A percentile compares a stretch with the other conserved stretches of the same genome.
Conservation (phyloP, 768 basidiomycete species). For the Russula sp. region DNA sequence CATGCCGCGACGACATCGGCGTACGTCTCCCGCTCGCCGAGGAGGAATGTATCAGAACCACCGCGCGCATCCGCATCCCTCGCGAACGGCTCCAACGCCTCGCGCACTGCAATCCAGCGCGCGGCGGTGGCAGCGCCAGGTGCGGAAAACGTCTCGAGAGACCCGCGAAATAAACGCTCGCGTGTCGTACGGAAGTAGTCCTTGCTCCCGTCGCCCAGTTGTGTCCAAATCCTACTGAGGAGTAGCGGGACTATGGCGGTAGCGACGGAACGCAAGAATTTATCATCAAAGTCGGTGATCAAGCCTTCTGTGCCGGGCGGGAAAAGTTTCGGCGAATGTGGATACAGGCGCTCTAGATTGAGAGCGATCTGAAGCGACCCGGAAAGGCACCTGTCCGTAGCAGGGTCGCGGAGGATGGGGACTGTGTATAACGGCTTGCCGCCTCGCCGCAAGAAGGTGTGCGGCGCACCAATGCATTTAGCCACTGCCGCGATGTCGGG, state of each 20-base stretch:
- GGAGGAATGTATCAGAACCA: conserved; percentile 32
- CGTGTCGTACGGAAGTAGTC: conserved; percentile 44
- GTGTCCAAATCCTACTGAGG: conserved; percentile 17
- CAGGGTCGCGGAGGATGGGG: conserved; percentile 47
- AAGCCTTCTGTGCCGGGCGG: conserved; percentile 31
- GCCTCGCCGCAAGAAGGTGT: conserved; percentile 35
- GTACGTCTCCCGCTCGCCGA: conserved; percentile 42
- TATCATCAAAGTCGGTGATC: conserved; percentile 34
- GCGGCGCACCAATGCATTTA: conserved; percentile 40
- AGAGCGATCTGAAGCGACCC: conserved; percentile 47
- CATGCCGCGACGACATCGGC: conserved; percentile 43
- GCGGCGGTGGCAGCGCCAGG: conserved; percentile 34
- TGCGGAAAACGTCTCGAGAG: conserved; percentile 41
- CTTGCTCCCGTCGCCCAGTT: conserved; percentile 39
- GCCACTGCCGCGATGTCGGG: conserved; percentile 45
- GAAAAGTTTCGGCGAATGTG: conserved; percentile 42
- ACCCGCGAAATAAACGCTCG: conserved; percentile 36
- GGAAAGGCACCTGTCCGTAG: conserved; percentile 38
- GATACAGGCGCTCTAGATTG: conserved; percentile 49
- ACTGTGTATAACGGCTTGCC: conserved; percentile 42
- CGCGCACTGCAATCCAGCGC: conserved; percentile 42
- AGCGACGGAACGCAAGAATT: conserved; percentile 20
- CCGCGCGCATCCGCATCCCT: conserved; percentile 23
- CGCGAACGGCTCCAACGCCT: conserved; percentile 34
- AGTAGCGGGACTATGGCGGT: conserved; percentile 14